These are phyloP conservation scores for Neonectria faginata DNA, from an alignment of 2,329 filamentous ascomycete genomes.

Conservation along the genomic window DNA sequence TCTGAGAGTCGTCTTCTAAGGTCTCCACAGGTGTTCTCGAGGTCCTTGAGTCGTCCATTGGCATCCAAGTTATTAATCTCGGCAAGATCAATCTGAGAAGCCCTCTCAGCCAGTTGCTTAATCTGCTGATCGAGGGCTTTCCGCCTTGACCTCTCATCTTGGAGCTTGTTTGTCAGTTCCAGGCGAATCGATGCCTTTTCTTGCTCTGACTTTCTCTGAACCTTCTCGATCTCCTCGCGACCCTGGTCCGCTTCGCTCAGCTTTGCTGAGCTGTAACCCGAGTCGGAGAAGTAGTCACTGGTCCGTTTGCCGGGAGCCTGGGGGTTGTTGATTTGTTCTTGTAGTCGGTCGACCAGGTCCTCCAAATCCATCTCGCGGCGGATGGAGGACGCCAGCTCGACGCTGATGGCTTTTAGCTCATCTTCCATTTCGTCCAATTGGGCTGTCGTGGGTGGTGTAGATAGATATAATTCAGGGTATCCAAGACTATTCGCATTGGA, in stretches of 20 bases:
- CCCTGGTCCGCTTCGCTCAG: constrained; percentile 74
- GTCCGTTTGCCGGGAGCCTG: constrained; percentile 75
- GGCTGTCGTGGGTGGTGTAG: constrained; percentile 60
- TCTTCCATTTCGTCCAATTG: constrained; percentile 91
- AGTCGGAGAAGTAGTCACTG: constrained; percentile 98
- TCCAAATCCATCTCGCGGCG: constrained; percentile 96
- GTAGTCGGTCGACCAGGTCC: constrained; percentile 89
- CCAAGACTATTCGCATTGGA: constrained; percentile 60
- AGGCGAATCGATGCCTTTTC: constrained; percentile 88
- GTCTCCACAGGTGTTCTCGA: constrained; percentile 85
- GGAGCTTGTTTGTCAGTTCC: constrained; percentile 85
- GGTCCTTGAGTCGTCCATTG: constrained; percentile 75
- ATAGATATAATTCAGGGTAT: constrained; percentile 65
- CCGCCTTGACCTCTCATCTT: constrained; percentile 84
- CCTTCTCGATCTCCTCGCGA: constrained; percentile 81
- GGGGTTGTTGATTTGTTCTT: constrained; percentile 76
- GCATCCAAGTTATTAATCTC: constrained; percentile 68
- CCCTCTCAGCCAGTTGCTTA: constrained; percentile 81
- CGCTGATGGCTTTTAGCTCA: constrained; percentile 92
- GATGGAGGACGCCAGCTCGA: constrained; percentile 92
- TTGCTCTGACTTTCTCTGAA: constrained; percentile 87
- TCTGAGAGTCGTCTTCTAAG: constrained; percentile 84
- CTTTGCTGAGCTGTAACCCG: constrained; percentile 86
- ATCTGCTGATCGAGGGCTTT: constrained; percentile 86
- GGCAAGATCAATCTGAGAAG: constrained; percentile 70